A percentile compares a stretch with the other conserved stretches of the same genome.
These are phyloP conservation scores for Fusarium bactridioides DNA, from an alignment of 2,329 filamentous ascomycete species.

Conservation along the genomic window DNA sequence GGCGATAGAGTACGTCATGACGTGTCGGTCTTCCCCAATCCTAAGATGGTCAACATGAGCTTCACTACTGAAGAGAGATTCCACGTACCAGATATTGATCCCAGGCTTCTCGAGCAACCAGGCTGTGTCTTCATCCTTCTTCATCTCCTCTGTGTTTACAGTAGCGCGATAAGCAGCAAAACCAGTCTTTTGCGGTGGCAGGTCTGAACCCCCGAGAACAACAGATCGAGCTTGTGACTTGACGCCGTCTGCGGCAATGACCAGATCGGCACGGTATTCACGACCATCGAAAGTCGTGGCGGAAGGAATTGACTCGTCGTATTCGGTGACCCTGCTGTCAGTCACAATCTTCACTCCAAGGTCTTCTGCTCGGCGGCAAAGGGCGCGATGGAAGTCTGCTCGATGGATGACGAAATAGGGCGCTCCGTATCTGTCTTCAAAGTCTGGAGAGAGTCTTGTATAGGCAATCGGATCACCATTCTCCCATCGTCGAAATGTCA, in stretches of 20 bases:
- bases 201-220: not conserved
- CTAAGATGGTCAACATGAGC: fast-evolving
- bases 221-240: not conserved
- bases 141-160: not conserved
- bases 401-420: not conserved
- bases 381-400: not conserved
- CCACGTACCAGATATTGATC: not conserved
- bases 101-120: not conserved
- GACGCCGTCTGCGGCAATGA: not conserved
- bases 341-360: not conserved
- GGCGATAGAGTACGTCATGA: constrained; percentile 1
- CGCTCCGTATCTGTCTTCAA: not conserved
- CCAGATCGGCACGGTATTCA: not conserved
- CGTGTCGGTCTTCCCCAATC: constrained; percentile 1
- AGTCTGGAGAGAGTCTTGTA: not conserved
- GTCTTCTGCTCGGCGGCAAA: not conserved
- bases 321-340: not conserved
- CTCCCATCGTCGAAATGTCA: constrained; percentile 1
- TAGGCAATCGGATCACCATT: not conserved
- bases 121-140: not conserved
- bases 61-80: fast-evolving
- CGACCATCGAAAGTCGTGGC: not conserved
- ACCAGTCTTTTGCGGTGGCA: not conserved
- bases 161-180: not conserved
- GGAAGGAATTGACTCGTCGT: not conserved